Conservation (phyloP, 2,329 filamentous ascomycete genomes). For the Stemphylium vesicarium region DNA sequence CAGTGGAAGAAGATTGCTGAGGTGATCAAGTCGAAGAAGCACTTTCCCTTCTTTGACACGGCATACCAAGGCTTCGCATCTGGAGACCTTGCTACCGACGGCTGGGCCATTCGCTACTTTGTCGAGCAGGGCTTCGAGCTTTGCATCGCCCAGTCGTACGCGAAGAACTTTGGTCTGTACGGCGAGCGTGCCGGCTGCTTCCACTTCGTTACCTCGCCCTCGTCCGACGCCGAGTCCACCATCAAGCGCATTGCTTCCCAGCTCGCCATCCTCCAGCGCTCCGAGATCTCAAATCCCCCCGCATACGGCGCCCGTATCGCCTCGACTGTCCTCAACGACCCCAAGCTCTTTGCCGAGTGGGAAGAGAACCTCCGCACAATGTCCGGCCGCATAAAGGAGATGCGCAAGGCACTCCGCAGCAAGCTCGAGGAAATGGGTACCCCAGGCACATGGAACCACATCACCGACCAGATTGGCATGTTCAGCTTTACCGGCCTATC, state of each 20-base stretch:
- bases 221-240: slow-evolving; percentile 68
- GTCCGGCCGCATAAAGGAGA: slow-evolving; percentile 92
- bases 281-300: slow-evolving; percentile 96
- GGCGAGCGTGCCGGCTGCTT: slow-evolving; percentile 96
- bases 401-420: slow-evolving; percentile 78
- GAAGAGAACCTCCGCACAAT: slow-evolving; percentile 90
- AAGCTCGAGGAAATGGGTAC: slow-evolving; percentile 86
- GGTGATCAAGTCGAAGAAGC: slow-evolving; percentile 76
- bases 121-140: slow-evolving; percentile 84
- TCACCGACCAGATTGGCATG: slow-evolving; percentile 99
- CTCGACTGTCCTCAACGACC: slow-evolving; percentile 81
- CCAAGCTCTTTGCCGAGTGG: slow-evolving; percentile 84
- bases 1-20: slow-evolving; percentile 92
- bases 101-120: slow-evolving; percentile 93
- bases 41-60: slow-evolving; percentile 98
- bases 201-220: slow-evolving; percentile 84
- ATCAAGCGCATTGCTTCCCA: slow-evolving; percentile 77
- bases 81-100: slow-evolving; percentile 82
- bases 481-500: slow-evolving; percentile 89
- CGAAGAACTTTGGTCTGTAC: slow-evolving; percentile 77
- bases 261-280: slow-evolving; percentile 91
- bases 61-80: slow-evolving; percentile 99
- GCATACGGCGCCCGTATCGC: slow-evolving; percentile 93
- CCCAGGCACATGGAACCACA: slow-evolving; percentile 93
- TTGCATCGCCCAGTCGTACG: slow-evolving; percentile 60